Percentiles rank a stretch among this genome's conserved stretches.
Evolutionary conservation across 257 asterid genomes (phyloP).

Genomic region (Salvia miltiorrhiza): DNA sequence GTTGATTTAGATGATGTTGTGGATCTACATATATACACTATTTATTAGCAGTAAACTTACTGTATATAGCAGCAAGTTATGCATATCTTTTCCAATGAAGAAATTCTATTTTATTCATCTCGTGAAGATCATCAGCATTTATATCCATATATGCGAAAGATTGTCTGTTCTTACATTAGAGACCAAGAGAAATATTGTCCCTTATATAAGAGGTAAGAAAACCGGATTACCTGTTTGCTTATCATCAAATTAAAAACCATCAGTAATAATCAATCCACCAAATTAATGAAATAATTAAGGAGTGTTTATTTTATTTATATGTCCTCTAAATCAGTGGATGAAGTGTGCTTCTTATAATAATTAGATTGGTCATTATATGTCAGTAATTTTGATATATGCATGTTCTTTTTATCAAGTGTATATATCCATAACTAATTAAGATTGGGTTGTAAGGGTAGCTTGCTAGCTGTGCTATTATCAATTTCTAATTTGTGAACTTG

Average conservation of each 20-base stretch:
- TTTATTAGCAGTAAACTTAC: constrained; percentile 40
- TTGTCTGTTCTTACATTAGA: constrained; percentile 29
- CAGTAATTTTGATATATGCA: not conserved
- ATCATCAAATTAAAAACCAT: not conserved
- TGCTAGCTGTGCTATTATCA: constrained; percentile 5
- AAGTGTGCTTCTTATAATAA: no score
- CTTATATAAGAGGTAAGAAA: constrained; percentile 7
- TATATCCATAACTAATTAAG: not conserved
- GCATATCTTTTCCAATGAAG: constrained; percentile 11
- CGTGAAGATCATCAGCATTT: constrained; percentile 17
- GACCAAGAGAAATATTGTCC: constrained; percentile 7
- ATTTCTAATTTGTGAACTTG: not conserved
- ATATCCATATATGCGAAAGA: constrained; percentile 18
- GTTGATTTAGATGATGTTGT: not conserved
- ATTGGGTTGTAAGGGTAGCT: not conserved
- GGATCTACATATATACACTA: constrained; percentile 14
- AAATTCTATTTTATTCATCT: constrained; percentile 26
- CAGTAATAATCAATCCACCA: not conserved
- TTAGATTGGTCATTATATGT: no score
- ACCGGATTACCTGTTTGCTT: not conserved
- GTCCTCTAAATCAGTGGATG: no score
- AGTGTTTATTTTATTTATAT: no score
- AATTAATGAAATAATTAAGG: not conserved
- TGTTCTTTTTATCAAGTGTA: constrained; percentile 1
- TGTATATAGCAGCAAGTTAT: constrained; percentile 33